Evolutionary conservation across 2,329 filamentous ascomycete genomes (phyloP).

Genomic region (Cryphonectria radicalis): DNA sequence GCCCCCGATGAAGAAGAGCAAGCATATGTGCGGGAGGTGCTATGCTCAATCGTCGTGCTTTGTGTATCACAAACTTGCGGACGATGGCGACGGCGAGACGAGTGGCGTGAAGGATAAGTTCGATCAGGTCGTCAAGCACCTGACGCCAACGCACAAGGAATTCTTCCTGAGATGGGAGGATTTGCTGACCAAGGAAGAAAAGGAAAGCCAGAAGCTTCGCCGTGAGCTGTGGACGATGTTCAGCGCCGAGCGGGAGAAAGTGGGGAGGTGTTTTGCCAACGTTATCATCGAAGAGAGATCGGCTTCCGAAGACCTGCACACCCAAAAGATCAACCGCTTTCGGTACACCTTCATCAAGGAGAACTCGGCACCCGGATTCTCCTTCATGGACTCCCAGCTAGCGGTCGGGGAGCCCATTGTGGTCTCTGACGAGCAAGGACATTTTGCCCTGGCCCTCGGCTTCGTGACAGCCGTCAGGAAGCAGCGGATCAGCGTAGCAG

Average conservation of each 20-base stretch:
- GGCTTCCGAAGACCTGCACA: constrained; percentile 68
- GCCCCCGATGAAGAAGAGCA: constrained; percentile 82
- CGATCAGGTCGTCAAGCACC: constrained; percentile 75
- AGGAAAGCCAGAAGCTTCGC: constrained; percentile 82
- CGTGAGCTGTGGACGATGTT: constrained; percentile 96
- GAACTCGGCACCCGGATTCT: constrained; percentile 64
- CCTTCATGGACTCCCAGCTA: constrained; percentile 90
- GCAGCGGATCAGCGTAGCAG: constrained; percentile 80
- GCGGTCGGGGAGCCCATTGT: constrained; percentile 88
- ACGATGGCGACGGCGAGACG: constrained; percentile 78
- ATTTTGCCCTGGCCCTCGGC: constrained; percentile 92
- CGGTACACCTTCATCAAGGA: constrained; percentile 84
- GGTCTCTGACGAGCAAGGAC: constrained; percentile 92
- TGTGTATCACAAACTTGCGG: constrained; percentile 88
- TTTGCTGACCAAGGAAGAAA: constrained; percentile 91
- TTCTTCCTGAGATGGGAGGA: constrained; percentile 97
- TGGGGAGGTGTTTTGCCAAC: constrained; percentile 87
- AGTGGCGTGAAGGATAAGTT: constrained; percentile 85
- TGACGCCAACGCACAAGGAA: constrained; percentile 73
- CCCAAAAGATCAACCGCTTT: constrained; percentile 87
- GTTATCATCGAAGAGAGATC: constrained; percentile 83
- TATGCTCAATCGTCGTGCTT: constrained; percentile 93
- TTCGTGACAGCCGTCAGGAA: constrained; percentile 81
- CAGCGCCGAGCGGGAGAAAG: constrained; percentile 82
- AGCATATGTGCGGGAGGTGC: constrained; percentile 81